Base-by-base conservation (phyloP, 768 basidiomycete genomes). In the Leccinum pellstonianum region DNA sequence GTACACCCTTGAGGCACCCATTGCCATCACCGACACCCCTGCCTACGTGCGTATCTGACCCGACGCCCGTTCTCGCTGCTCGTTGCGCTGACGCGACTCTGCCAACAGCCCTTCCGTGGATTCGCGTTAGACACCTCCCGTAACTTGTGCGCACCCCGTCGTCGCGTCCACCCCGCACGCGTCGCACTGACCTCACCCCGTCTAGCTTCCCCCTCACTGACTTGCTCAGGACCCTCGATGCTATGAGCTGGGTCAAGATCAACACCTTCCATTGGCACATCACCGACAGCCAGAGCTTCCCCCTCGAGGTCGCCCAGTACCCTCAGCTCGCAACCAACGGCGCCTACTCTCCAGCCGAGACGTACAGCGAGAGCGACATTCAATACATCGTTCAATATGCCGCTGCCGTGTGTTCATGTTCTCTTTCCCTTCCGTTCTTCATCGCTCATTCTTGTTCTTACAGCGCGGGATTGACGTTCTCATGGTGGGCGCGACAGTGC, bases 231-330 rank as follows among this genome's bases (percentile, higher is more conserved):
- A 82, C 81, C 1, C 62, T 86, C 21, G 80, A 84, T 43, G 78
- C 81, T 11, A 83, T 85, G 81, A 76, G 77, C 12, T 78, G 78
- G 74, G 78, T 79, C 61, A 86, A 86, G 77, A 76, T 75, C 55
- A 92, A 86, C 71, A 84, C 83, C 2, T 82, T 94, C 65, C 90
- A 94, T 63, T 94, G 91, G 92, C 93, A 94, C 67, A 78, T 91
- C 58, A 85, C 85, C 37, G 93, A 95, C 73, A 84, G 86, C 56
- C 90, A 94, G 66, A 86, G 84, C 37, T 95, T 90, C 77, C 91
- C 93, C 2, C 78, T 94, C 15, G 77, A 81, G 41, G 75, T 93
- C 19, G 76, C 83, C 3, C 80, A 79, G 10, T 87, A 82, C 68
- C 80, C 86, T 0, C 82, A 83, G 56, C 76, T 94, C 1, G 78